Conservation (phyloP, 768 basidiomycete species). For the Calocybe cyanea region DNA sequence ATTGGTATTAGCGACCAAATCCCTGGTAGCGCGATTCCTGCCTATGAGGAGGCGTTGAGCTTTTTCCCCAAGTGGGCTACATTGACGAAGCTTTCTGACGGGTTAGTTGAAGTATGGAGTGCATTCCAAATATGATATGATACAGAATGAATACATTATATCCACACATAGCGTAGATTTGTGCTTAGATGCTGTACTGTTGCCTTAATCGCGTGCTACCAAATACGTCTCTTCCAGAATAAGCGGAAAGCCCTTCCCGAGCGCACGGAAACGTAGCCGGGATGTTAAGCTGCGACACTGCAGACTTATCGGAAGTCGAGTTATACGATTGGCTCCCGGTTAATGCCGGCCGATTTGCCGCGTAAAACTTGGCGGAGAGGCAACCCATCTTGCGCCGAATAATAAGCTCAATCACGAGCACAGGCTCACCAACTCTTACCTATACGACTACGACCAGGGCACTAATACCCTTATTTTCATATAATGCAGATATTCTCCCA, state of each 20-base stretch:
- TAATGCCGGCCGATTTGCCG: slow-evolving; percentile 17
- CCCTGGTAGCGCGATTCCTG: slow-evolving; percentile 68
- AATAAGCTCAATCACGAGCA: slow-evolving; percentile 6
- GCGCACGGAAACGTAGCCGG: too few species aligned
- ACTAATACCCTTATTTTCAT: slow-evolving; percentile 22
- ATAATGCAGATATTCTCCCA: slow-evolving; percentile 87
- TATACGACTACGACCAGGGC: slow-evolving; percentile 23
- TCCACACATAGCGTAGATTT: too few species aligned
- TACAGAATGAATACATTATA: too few species aligned
- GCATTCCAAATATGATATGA: slow-evolving; percentile 23
- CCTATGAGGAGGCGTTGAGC: slow-evolving; percentile 59
- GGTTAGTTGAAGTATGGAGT: slow-evolving; percentile 54
- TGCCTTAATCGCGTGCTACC: too few species aligned
- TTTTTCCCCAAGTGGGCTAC: slow-evolving; percentile 69
- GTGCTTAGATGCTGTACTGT: too few species aligned
- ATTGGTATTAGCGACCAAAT: slow-evolving; percentile 33
- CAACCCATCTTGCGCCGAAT: neutral
- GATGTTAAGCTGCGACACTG: too few species aligned
- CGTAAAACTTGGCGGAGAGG: slow-evolving; percentile 3
- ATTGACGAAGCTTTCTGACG: slow-evolving; percentile 53
- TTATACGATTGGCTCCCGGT: slow-evolving; percentile 6
- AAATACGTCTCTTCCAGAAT: too few species aligned
- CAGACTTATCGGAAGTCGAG: too few species aligned
- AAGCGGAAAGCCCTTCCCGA: too few species aligned
- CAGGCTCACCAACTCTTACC: slow-evolving; percentile 15